A percentile compares a stretch with the other conserved stretches of the same genome.
Conservation (phyloP, 192 early-diverging fungal genomes). For the Coemansia reversa region DNA sequence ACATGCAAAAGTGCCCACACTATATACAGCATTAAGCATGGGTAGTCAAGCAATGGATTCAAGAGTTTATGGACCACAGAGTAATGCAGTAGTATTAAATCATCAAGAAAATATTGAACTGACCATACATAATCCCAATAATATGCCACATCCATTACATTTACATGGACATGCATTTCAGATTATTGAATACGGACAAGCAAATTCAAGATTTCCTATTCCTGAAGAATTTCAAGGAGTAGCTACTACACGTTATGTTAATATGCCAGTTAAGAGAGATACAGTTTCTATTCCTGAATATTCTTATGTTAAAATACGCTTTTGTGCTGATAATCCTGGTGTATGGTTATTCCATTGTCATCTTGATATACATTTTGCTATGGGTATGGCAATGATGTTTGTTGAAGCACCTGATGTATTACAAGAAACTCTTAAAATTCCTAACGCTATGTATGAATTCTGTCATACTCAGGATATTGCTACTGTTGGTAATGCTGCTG, state of each 20-base stretch:
- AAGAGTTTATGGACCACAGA: slow-evolving; percentile 60
- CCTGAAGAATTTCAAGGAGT: not conserved
- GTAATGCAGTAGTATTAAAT: slow-evolving; percentile 59
- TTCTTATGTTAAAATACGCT: slow-evolving; percentile 64
- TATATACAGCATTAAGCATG: slow-evolving; percentile 60
- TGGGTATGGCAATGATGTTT: slow-evolving; percentile 68
- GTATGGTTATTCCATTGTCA: slow-evolving; percentile 85
- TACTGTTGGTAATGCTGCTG: slow-evolving; percentile 70
- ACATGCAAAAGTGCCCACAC: slow-evolving; percentile 57
- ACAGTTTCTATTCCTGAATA: slow-evolving; percentile 60
- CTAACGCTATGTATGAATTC: slow-evolving; percentile 52
- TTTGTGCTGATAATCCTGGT: slow-evolving; percentile 76
- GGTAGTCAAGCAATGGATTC: slow-evolving; percentile 48
- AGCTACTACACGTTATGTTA: slow-evolving; percentile 7
- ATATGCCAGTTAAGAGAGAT: slow-evolving; percentile 61
- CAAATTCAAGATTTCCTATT: not conserved
- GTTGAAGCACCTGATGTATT: slow-evolving; percentile 65
- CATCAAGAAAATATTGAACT: slow-evolving; percentile 63
- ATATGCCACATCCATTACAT: slow-evolving; percentile 68
- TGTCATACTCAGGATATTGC: slow-evolving; percentile 62
- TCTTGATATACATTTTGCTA: slow-evolving; percentile 53
- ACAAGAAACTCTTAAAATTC: slow-evolving; percentile 48
- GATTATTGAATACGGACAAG: slow-evolving; percentile 60
- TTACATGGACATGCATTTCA: slow-evolving; percentile 80
- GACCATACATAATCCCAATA: slow-evolving; percentile 64